Conservation (phyloP, 2,329 filamentous ascomycete species). For the Dendryphion nanum region DNA sequence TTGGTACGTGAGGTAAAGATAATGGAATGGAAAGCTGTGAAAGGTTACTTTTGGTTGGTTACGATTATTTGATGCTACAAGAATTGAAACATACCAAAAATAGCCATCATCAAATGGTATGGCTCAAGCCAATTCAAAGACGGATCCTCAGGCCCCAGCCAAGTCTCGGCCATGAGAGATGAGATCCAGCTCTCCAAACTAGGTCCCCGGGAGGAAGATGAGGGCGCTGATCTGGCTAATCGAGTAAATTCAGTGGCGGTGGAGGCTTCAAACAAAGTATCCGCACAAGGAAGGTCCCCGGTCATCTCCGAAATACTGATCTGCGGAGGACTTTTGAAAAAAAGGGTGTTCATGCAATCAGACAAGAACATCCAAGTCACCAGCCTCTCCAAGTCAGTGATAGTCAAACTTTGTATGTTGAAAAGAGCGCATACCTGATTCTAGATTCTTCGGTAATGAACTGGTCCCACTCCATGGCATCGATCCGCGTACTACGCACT, state of each 20-base stretch:
- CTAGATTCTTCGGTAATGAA: not conserved
- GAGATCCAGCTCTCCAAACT: not conserved
- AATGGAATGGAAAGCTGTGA: not conserved
- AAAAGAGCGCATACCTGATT: not conserved
- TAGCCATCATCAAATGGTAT: not conserved
- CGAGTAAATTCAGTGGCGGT: conserved; percentile 4
- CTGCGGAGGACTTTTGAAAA: conserved; percentile 12
- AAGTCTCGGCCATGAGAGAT: not conserved
- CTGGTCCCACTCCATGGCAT: too few species aligned
- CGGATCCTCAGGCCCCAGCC: not conserved
- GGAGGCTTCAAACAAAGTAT: conserved; percentile 12
- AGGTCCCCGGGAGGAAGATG: not conserved
- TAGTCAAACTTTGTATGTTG: too few species aligned
- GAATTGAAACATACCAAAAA: not conserved
- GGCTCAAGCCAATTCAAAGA: not conserved
- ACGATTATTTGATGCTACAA: not conserved
- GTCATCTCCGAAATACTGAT: conserved; percentile 10
- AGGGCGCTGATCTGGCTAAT: not conserved
- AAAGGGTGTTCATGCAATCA: conserved; percentile 7
- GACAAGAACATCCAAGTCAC: too few species aligned
- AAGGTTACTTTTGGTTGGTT: not conserved
- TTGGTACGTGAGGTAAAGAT: conserved; percentile 6
- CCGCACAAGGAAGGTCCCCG: conserved; percentile 7
- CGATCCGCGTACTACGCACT: not conserved
- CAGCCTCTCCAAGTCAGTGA: too few species aligned